Percentiles rank a stretch among this genome's conserved stretches.
phyloP scores from a whole-genome alignment of 768 basidiomycete genomes.

The Suillus fuscotomentosus region DNA sequence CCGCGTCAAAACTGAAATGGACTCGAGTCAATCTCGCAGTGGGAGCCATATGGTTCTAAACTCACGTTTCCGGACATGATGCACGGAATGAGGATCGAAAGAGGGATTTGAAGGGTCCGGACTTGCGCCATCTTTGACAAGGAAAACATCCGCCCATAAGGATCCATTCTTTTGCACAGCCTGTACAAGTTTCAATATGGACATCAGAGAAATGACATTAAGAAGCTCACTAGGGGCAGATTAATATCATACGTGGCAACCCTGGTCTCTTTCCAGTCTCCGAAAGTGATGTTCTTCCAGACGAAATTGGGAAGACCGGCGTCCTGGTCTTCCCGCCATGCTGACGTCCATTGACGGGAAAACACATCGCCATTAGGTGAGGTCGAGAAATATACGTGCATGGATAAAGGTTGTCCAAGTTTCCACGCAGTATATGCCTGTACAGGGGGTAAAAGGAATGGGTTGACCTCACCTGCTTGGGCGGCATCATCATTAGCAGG shows the following conservation, averaged over 20 bases:
- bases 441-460: constrained; percentile 51
- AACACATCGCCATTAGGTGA: constrained; percentile 63
- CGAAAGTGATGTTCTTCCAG: constrained; percentile 78
- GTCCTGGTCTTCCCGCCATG: constrained; percentile 46
- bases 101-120: constrained; percentile 57
- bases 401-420: constrained; percentile 57
- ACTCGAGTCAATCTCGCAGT: constrained; percentile 6
- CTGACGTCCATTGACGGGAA: constrained; percentile 49
- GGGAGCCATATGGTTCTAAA: constrained; percentile 8
- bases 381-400: constrained; percentile 75
- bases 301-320: constrained; percentile 62
- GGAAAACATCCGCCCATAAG: constrained; percentile 81
- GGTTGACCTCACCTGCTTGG: constrained; percentile 37
- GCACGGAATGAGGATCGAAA: constrained; percentile 58
- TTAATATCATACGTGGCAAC: constrained; percentile 56
- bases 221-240: constrained; percentile 59
- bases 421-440: constrained; percentile 59
- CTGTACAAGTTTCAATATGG: constrained; percentile 35
- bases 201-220: neutral
- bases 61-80: constrained; percentile 76
- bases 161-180: constrained; percentile 76
- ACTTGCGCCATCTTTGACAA: constrained; percentile 62
- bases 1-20: constrained; percentile 78
- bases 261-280: constrained; percentile 68
- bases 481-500: constrained; percentile 19